Percentiles rank a stretch among this genome's conserved stretches.
Conservation (phyloP, 169 alveolate species). For the Hepatocystis sp. region DNA sequence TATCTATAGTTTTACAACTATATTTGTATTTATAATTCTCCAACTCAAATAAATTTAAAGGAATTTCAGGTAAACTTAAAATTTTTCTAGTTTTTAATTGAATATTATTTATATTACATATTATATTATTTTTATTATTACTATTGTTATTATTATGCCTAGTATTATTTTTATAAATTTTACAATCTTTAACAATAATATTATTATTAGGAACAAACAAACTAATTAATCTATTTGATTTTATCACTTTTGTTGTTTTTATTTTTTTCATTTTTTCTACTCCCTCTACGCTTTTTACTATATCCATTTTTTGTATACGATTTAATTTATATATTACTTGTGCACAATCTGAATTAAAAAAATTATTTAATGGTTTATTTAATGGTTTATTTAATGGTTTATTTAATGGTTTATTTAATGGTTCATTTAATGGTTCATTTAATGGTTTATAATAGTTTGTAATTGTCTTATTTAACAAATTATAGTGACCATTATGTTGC, state of each 20-base stretch:
- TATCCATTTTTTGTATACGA: no score
- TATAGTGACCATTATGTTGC: no score
- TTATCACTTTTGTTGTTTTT: not conserved
- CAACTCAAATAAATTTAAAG: slow-evolving; percentile 30
- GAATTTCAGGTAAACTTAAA: slow-evolving; percentile 29
- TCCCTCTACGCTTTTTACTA: no score
- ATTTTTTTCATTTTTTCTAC: not conserved
- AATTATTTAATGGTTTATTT: no score
- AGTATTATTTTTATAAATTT: slow-evolving; percentile 19
- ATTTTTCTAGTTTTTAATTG: slow-evolving; percentile 22
- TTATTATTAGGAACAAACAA: slow-evolving; percentile 21
- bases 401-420: no score
- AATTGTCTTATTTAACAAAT: no score
- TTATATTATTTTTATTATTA: slow-evolving; percentile 17
- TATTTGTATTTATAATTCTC: slow-evolving; percentile 22
- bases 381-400: no score
- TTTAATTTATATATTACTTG: no score
- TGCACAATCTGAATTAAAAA: no score
- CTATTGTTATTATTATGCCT: no score
- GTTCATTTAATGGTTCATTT: no score
- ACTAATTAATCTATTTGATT: slow-evolving; percentile 15
- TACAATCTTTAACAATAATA: slow-evolving; percentile 13
- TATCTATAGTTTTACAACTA: slow-evolving; percentile 10
- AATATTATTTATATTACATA: slow-evolving; percentile 21
- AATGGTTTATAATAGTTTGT: no score